Conservation (phyloP, 768 basidiomycete species). For the Kwoniella sp. region DNA sequence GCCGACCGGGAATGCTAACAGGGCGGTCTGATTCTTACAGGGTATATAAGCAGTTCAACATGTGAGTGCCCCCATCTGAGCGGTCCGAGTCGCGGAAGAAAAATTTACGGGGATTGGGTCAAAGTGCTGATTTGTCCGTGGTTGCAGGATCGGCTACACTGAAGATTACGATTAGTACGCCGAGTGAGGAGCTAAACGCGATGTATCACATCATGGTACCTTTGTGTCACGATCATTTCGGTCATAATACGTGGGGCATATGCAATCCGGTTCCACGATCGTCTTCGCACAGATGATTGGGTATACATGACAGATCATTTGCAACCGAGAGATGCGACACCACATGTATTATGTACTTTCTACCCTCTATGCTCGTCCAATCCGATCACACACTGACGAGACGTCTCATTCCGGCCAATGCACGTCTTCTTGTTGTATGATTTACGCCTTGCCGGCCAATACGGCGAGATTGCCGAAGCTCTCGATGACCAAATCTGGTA, state of each 20-base stretch:
- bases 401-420: neutral
- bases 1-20: constrained; percentile 1
- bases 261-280: too few species aligned
- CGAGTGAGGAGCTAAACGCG: neutral
- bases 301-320: neutral
- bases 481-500: constrained; percentile 78
- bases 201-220: too few species aligned
- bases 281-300: neutral
- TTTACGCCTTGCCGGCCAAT: constrained; percentile 39
- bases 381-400: neutral
- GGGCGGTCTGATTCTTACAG: neutral
- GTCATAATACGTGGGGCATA: too few species aligned
- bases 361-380: neutral
- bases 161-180: constrained; percentile 21
- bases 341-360: constrained; percentile 9
- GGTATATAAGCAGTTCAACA: constrained; percentile 26
- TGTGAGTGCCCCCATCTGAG: constrained; percentile 9
- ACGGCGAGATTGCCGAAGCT: constrained; percentile 76
- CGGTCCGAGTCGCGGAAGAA: too few species aligned
- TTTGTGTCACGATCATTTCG: too few species aligned
- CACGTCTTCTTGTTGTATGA: constrained; percentile 23
- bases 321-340: neutral
- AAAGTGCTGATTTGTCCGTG: neutral
- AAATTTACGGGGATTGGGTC: too few species aligned
- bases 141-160: constrained; percentile 18